A percentile compares a stretch with the other conserved stretches of the same genome.
phyloP scores from a whole-genome alignment of 1,284 basidiomycete genomes.

The Erythrobasidium hasegawianum region DNA sequence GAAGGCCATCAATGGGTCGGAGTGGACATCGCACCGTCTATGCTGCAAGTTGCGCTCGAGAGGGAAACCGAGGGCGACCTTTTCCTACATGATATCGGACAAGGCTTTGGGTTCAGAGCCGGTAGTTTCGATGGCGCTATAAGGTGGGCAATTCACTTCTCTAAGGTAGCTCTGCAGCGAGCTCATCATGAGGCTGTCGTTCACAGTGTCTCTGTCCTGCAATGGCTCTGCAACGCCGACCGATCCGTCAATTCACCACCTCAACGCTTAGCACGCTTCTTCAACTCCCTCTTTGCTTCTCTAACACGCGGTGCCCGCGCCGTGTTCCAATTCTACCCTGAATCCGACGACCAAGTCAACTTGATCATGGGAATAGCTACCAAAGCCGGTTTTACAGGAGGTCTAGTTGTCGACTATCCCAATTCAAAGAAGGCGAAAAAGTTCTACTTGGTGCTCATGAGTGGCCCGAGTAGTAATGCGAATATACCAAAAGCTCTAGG shows the following conservation, averaged over 20 bases:
- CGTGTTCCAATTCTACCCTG: constrained; percentile 92
- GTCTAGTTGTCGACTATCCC: constrained; percentile 93
- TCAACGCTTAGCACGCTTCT: constrained; percentile 86
- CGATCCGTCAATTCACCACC: constrained; percentile 88
- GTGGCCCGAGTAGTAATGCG: constrained; percentile 54
- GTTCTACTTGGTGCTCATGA: constrained; percentile 82
- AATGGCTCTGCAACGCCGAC: constrained; percentile 98
- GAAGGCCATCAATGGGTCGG: constrained; percentile 93
- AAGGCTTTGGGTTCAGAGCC: constrained; percentile 70
- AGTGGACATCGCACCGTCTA: constrained; percentile 91
- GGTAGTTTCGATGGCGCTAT: constrained; percentile 98
- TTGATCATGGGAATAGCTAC: constrained; percentile 92
- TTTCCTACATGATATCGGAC: constrained; percentile 52
- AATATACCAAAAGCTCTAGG: constrained; percentile 38
- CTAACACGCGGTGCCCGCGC: constrained; percentile 89
- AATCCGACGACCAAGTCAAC: constrained; percentile 89
- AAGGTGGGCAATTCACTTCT: constrained; percentile 57
- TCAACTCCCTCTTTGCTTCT: constrained; percentile 90
- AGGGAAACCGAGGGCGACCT: constrained; percentile 90
- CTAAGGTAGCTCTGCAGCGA: too few species aligned
- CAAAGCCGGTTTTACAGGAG: constrained; percentile 93
- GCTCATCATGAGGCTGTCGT: background rate
- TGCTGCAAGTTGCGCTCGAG: constrained; percentile 88
- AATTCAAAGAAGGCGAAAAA: constrained; percentile 93
- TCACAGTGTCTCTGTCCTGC: constrained; percentile 86